A percentile compares a stretch with the other conserved stretches of the same genome.
phyloP scores from a whole-genome alignment of 192 early-diverging fungal genomes.

The Diversispora eburnea region DNA sequence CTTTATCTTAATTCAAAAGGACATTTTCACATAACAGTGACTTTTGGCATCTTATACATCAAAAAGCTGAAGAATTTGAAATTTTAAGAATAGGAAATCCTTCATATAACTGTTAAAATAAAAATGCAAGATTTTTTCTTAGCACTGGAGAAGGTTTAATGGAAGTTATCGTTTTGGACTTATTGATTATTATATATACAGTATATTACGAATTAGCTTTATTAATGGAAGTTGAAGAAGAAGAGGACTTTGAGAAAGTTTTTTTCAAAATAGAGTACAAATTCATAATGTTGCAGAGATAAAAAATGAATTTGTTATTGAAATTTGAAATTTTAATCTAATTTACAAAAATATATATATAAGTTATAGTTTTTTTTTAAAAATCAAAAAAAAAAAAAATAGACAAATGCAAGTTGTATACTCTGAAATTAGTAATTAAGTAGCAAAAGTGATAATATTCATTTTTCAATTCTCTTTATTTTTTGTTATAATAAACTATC shows the following conservation, averaged over 20 bases:
- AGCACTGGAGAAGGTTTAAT: neutral
- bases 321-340: no score
- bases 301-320: neutral
- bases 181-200: neutral
- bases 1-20: neutral
- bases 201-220: neutral
- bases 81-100: neutral
- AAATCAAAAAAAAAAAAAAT: no score
- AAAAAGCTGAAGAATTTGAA: neutral
- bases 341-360: no score
- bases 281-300: conserved; percentile 5
- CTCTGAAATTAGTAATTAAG: no score
- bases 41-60: neutral
- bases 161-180: conserved; percentile 7
- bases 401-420: no score
- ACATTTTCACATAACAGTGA: neutral
- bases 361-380: no score
- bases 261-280: neutral
- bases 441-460: no score
- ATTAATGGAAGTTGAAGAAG: neutral
- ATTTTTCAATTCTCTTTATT: no score
- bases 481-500: no score
- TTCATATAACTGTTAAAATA: neutral
- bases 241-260: conserved; percentile 10
- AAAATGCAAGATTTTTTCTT: neutral